Evolutionary conservation across 768 basidiomycete genomes (phyloP).

Genomic region (Tricholoma flavovirens): DNA sequence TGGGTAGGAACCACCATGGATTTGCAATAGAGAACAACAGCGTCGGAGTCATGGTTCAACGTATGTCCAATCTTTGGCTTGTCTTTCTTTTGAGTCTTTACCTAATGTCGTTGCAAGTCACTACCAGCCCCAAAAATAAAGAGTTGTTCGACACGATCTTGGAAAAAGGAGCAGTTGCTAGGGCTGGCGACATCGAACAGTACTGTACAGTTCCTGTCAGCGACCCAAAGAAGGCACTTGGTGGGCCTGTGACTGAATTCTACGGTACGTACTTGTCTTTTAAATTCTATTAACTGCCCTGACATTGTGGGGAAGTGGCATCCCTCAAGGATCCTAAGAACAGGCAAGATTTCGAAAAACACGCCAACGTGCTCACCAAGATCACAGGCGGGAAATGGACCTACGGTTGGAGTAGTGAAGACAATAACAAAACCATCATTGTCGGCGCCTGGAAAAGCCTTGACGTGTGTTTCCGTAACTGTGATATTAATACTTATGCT

Average conservation of each 20-base stretch:
- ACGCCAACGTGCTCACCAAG: background rate
- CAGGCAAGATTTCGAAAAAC: background rate
- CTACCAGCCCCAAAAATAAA: background rate
- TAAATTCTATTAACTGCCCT: background rate
- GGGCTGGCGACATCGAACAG: background rate
- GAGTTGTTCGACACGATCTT: background rate
- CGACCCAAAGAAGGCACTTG: background rate
- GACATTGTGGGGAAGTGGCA: background rate
- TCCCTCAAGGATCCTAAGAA: background rate
- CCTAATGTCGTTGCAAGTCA: background rate
- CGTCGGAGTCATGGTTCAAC: background rate
- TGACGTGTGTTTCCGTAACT: background rate
- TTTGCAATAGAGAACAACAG: background rate
- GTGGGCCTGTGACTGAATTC: background rate
- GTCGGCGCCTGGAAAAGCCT: background rate
- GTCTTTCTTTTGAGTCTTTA: background rate
- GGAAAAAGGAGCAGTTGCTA: background rate
- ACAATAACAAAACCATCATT: background rate
- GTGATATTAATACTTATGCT: background rate
- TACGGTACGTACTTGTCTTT: background rate
- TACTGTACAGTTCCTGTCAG: background rate
- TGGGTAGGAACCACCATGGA: background rate
- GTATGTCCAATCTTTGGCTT: background rate
- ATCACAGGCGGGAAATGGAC: background rate
- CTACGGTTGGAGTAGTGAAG: background rate